These are phyloP conservation scores for Vitis cinerea DNA, from an alignment of 164 flowering plant genomes.

Conservation along the genomic window DNA sequence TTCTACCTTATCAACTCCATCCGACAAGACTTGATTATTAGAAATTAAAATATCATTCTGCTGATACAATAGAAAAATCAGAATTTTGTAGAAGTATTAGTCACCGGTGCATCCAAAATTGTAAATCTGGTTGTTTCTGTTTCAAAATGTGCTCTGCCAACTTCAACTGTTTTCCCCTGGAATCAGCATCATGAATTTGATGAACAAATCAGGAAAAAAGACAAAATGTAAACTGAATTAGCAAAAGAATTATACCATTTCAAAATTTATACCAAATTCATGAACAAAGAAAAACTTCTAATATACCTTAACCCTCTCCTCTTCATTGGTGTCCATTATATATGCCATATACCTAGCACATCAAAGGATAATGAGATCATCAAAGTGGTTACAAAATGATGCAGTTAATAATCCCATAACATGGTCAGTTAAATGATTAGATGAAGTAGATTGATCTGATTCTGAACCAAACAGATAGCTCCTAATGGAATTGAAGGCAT, in stretches of 20 bases:
- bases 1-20: neutral
- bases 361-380: neutral
- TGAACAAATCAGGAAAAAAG: constrained; percentile 3
- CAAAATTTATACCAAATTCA: neutral
- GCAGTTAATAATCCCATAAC: neutral
- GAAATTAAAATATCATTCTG: neutral
- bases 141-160: constrained; percentile 98
- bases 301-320: constrained; percentile 89
- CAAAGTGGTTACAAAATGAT: neutral
- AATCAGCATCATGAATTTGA: neutral
- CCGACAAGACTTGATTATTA: neutral
- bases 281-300: neutral
- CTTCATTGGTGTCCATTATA: constrained; percentile 98
- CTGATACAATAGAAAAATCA: neutral
- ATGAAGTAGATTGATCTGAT: neutral
- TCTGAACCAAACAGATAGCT: neutral
- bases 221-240: neutral
- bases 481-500: neutral
- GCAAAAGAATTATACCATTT: neutral
- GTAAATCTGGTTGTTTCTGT: constrained; percentile 92
- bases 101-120: constrained; percentile 98
- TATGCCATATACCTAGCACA: constrained; percentile 94
- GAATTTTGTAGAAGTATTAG: neutral
- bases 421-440: neutral
- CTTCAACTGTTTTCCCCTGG: constrained; percentile 97